Base-by-base conservation (phyloP, 2,329 filamentous ascomycete species). In the Ascochyta rabiei region DNA sequence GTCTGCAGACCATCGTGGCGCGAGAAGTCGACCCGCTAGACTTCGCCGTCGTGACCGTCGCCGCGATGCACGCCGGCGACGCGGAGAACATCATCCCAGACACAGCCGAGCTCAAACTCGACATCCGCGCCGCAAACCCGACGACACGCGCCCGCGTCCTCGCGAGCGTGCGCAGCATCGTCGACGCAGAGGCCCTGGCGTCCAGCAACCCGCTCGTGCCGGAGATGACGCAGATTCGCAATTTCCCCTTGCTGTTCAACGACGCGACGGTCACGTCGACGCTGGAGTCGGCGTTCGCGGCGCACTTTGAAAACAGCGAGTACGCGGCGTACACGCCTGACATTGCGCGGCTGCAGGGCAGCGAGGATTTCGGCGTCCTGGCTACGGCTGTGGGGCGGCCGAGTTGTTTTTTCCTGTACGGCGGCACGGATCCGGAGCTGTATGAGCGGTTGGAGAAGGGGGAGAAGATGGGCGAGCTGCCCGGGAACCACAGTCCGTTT, bases 41-140 rank as follows among this genome's bases (percentile, higher is more conserved):
- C 51, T 74, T 80, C 12, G 82, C 79, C 12, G 85, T 87, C 7
- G 76, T 87, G 7, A 86, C 84, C 0, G 82, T 86, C 6, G 83
- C 82, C 8, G 80, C 78, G 47, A 69, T 87, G n/a, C 80, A 85
- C 55, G 84, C 82, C 0, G 85, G 85, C 1, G 79, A 84, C 57
- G 79, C 82, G 1, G 84, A 86, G 66, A 87, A 87, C 61, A 80
- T 87, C 50, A 86, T 87, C 48, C 76, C 82, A 0, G 82, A 83
- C 48, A 68, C 77, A 13, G 85, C 84, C 0, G 76, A 80, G 43
- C 73, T 87, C 4, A 81, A 81, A 12, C 67, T 87, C 34, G 81
- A 87, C 62, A 78, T 86, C 4, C 77, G 85, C 23, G 77, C 80
- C 19, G 77, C 79, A 3, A 76, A 75, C 9, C 64, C 75, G 0